A percentile compares a stretch with the other conserved stretches of the same genome.
phyloP scores from a whole-genome alignment of 1,139 yeast genomes.

The Nematodospora anomalae region DNA sequence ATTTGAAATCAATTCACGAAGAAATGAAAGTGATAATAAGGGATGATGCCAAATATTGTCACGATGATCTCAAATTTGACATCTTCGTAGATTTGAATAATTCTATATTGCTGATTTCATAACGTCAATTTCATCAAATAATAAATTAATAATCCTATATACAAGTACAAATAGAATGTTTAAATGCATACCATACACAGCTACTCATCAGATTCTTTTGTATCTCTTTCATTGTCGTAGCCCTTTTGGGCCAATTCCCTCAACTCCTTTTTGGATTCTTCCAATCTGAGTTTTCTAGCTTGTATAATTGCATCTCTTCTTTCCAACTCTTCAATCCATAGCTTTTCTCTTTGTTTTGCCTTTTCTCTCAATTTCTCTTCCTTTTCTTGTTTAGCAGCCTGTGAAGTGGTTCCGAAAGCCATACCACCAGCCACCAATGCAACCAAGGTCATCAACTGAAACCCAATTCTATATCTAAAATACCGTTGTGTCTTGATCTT shows the following conservation, averaged over 20 bases:
- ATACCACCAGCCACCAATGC: conserved; percentile 82
- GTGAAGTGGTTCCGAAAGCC: conserved; percentile 51
- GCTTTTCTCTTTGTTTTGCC: conserved; percentile 79
- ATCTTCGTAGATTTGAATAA: conserved; percentile 3
- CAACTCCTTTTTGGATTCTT: conserved; percentile 40
- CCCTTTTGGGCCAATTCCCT: conserved; percentile 43
- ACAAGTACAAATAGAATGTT: no score
- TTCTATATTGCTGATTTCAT: background rate
- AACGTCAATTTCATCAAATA: background rate
- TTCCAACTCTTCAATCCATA: conserved; percentile 90
- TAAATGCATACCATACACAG: background rate
- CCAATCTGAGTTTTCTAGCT: conserved; percentile 53
- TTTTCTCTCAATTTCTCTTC: conserved; percentile 65
- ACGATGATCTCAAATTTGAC: conserved; percentile 2
- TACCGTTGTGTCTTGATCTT: conserved; percentile 75
- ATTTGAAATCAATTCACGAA: conserved; percentile 5
- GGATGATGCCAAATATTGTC: conserved; percentile 1
- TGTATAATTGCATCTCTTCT: conserved; percentile 76
- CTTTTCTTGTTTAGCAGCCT: conserved; percentile 45
- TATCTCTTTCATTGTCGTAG: conserved; percentile 25
- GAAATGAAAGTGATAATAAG: conserved; percentile 4
- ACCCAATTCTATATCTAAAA: conserved; percentile 86
- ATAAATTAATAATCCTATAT: background rate
- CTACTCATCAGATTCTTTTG: background rate
- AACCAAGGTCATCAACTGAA: conserved; percentile 78